Evolutionary conservation across 106 monocot genomes (phyloP).

Genomic region (Dioscorea zingiberensis): DNA sequence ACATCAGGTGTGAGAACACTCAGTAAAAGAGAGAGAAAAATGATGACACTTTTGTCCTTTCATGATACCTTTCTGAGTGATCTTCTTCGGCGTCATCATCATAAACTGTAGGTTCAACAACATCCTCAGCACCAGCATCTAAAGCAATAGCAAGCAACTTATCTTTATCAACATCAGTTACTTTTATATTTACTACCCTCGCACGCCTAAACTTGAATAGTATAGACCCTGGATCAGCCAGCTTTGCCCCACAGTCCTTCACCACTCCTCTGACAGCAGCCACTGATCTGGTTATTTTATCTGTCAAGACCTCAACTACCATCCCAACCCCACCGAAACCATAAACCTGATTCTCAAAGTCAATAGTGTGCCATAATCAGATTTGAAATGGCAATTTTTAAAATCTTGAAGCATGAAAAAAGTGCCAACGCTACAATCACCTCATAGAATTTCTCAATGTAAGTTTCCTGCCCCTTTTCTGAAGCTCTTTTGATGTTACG

Average conservation of each 20-base stretch:
- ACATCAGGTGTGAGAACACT: constrained; percentile 11
- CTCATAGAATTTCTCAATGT: constrained; percentile 92
- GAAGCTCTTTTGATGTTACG: constrained; percentile 94
- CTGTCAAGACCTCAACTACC: constrained; percentile 88
- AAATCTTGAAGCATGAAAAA: constrained; percentile 2
- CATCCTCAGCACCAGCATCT: constrained; percentile 97
- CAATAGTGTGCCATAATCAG: neutral
- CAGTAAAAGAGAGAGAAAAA: neutral
- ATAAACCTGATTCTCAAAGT: constrained; percentile 52
- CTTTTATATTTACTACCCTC: constrained; percentile 77
- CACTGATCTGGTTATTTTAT: constrained; percentile 91
- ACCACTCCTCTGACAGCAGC: constrained; percentile 73
- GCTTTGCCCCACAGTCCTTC: constrained; percentile 83
- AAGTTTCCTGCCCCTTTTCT: constrained; percentile 93
- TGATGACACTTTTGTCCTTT: neutral
- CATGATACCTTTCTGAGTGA: constrained; percentile 54
- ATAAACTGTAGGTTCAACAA: constrained; percentile 71
- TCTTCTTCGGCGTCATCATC: constrained; percentile 64
- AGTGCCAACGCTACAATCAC: constrained; percentile 11
- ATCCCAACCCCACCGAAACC: constrained; percentile 97
- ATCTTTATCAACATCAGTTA: constrained; percentile 64
- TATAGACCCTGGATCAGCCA: constrained; percentile 93
- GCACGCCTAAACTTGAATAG: constrained; percentile 87
- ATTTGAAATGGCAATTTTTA: neutral
- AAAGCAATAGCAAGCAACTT: constrained; percentile 74